Conservation (phyloP, 371 early-diverging fungal genomes). For the Paraphysoderma sedebokerense region DNA sequence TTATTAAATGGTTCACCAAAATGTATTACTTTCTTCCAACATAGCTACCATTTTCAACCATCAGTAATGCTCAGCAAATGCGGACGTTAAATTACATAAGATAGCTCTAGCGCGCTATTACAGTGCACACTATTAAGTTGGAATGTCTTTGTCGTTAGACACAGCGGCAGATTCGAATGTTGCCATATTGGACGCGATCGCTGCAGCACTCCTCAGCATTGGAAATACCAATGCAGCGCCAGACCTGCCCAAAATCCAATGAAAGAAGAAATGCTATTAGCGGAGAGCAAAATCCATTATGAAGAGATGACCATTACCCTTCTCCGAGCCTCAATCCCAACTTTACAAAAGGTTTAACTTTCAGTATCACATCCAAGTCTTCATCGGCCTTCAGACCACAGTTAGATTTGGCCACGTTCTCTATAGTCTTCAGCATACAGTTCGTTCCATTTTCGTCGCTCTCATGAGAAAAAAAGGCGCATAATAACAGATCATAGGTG, state of each 20-base stretch:
- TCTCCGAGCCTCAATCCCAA: slow-evolving; percentile 11
- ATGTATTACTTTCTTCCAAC: too few relatives aligned
- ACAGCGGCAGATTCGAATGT: slow-evolving; percentile 11
- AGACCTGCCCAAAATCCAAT: slow-evolving; percentile 1
- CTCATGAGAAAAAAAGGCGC: slow-evolving; percentile 5
- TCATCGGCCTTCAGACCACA: background rate
- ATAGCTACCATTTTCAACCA: too few relatives aligned
- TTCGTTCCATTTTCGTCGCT: slow-evolving; percentile 2
- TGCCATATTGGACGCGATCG: slow-evolving; percentile 8
- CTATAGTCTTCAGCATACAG: background rate
- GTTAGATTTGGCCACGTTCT: background rate
- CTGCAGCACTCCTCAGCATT: slow-evolving; percentile 7
- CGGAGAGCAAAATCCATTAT: too few relatives aligned
- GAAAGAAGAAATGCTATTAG: background rate
- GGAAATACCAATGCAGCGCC: slow-evolving; percentile 12
- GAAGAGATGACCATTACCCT: slow-evolving; percentile 4
- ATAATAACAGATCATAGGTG: background rate
- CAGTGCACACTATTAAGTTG: too few relatives aligned
- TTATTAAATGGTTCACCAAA: too few relatives aligned
- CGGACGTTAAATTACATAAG: too few relatives aligned
- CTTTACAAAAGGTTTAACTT: slow-evolving; percentile 2
- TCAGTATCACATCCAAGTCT: background rate
- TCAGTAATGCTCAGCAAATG: too few relatives aligned
- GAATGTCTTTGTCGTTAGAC: background rate
- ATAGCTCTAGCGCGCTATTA: too few relatives aligned